These are phyloP conservation scores for Eucalyptus grandis DNA, from an alignment of 345 rosid species.

Conservation along the genomic window DNA sequence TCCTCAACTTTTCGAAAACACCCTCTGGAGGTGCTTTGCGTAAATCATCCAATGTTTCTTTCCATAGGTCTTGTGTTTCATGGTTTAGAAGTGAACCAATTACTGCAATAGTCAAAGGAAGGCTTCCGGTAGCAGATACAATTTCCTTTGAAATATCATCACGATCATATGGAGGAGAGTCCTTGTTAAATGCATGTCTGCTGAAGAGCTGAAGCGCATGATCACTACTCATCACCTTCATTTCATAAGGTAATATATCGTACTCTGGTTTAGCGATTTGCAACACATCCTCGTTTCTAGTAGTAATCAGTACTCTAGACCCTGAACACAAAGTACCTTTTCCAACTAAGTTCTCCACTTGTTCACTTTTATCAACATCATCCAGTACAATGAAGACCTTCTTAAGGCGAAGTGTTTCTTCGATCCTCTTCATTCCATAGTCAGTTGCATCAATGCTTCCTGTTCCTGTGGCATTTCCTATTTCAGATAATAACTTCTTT, in stretches of 20 bases:
- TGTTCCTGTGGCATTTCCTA: not conserved
- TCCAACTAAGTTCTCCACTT: not conserved
- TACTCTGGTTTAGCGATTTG: rapidly evolving
- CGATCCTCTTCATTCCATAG: not conserved
- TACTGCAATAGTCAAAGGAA: not conserved
- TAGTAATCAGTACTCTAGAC: not conserved
- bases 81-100: not conserved
- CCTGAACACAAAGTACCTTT: not conserved
- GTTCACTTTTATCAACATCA: not conserved
- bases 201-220: not conserved
- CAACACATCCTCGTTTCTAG: not conserved
- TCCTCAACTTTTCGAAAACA: not conserved
- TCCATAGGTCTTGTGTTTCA: too few relatives aligned
- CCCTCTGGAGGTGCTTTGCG: not conserved
- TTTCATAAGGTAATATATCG: rapidly evolving
- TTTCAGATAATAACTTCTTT: not conserved
- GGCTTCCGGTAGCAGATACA: not conserved
- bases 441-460: not conserved
- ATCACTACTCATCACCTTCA: not conserved
- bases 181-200: not conserved
- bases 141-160: not conserved
- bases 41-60: not conserved
- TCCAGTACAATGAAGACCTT: not conserved
- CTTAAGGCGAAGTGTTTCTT: not conserved
- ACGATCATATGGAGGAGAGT: not conserved